Evolutionary conservation across 768 basidiomycete genomes (phyloP), one percentile per base, ranked within the genome.

Genomic region (Pluteus cervinus): DNA sequence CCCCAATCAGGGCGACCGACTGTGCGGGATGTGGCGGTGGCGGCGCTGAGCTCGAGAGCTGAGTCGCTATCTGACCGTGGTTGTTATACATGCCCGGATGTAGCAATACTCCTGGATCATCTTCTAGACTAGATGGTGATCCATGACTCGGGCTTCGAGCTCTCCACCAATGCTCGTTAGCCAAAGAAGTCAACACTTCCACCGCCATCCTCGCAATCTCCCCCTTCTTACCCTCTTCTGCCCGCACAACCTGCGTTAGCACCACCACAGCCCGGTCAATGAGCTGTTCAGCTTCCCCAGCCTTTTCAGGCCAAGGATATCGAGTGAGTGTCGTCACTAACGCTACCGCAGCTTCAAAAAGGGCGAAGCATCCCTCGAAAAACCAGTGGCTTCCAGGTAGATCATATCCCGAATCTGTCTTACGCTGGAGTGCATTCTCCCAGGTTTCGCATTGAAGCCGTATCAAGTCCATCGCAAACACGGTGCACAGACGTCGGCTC

Each of bases 341-440:
- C 40, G 66, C 65, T 37, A 75, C 62, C 11, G 66, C 60, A 20
- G 66, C 69, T 48, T 74, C 71, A 43, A 71, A 67, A 8, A 71
- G 54, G 6, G 65, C 62, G 48, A 65, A 62, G 41, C 63, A 69
- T 4, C 65, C 67, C 41, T 61, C 61, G 43, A 68, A 69, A 37
- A 58, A 58, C 65, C 66, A 69, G 41, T 52, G 55, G 42, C 44
- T 56, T 14, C 59, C 63, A 17, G 48, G 49, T 9, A 49, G 39
- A 17, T 35, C 46, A 30, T 41, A 46, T 20, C 45, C 37, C 20
- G 33, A 47, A 20, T 54, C 46, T 44, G 39, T 53, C 29, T 45
- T 44, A 21, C 40, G 46, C 39, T 41, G 44, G 25, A 51, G 48
- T 9, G 48, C 52, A 28, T 32, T 20, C 7, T 56, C 50, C 41